Conservation (phyloP, 2,329 filamentous ascomycete genomes). For the Colletotrichum caudatum region DNA sequence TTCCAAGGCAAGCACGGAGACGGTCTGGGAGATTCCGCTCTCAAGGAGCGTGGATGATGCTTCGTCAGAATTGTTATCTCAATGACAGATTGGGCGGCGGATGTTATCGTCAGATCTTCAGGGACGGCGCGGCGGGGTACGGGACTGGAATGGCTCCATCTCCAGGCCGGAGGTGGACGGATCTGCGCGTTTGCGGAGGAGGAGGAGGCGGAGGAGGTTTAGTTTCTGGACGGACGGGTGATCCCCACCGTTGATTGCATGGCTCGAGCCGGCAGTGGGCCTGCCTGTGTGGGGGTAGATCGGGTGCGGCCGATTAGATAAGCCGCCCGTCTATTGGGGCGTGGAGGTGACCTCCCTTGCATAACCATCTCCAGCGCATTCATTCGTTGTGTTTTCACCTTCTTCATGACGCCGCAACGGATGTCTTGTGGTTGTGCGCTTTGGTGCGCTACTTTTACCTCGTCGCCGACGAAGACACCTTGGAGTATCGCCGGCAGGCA, state of each 20-base stretch:
- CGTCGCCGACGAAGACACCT: background rate
- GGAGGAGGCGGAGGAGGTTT: background rate
- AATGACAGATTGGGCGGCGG: background rate
- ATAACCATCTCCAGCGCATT: background rate
- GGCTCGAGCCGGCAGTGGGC: slow-evolving; percentile 17
- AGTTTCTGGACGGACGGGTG: slow-evolving; percentile 29
- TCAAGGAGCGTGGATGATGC: background rate
- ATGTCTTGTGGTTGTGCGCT: background rate
- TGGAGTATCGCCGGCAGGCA: background rate
- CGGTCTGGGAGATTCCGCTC: background rate
- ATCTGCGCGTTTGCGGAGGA: background rate
- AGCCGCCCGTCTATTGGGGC: background rate
- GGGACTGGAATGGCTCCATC: slow-evolving; percentile 16
- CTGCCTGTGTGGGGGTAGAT: slow-evolving; percentile 6
- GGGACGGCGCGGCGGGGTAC: slow-evolving; percentile 10
- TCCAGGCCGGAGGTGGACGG: slow-evolving; percentile 1
- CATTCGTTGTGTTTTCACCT: background rate
- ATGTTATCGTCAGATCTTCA: background rate
- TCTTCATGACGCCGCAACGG: background rate
- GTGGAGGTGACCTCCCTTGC: background rate
- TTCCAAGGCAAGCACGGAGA: background rate
- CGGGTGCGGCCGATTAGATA: slow-evolving; percentile 33
- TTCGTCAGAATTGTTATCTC: background rate
- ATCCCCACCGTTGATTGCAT: slow-evolving; percentile 27
- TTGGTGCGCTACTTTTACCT: too few species aligned